A percentile compares a stretch with the other conserved stretches of the same genome.
Conservation (phyloP, 352 stramenopile species). For the Phytophthora litchii region DNA sequence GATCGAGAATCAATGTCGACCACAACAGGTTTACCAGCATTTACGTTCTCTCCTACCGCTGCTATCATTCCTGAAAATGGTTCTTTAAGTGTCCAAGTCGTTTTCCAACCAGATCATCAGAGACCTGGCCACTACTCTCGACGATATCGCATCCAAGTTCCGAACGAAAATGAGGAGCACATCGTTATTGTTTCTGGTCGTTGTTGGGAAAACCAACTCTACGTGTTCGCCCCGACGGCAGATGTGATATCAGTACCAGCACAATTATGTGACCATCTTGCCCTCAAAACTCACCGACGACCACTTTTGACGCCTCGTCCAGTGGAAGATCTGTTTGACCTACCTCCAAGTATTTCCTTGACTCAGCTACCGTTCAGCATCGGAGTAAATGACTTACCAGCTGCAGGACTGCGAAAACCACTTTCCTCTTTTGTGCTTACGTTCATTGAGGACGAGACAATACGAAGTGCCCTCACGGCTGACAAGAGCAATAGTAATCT, state of each 20-base stretch:
- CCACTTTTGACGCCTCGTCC: constrained; percentile 18
- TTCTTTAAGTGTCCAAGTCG: constrained; percentile 56
- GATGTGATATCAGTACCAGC: background rate
- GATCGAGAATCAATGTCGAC: constrained; percentile 3
- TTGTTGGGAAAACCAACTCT: constrained; percentile 84
- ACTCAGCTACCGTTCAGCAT: constrained; percentile 22
- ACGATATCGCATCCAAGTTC: constrained; percentile 67
- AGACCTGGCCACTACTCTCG: constrained; percentile 60
- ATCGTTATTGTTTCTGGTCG: constrained; percentile 55
- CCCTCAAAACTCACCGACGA: constrained; percentile 5
- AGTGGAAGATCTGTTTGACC: constrained; percentile 76
- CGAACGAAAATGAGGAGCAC: constrained; percentile 77
- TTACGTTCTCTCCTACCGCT: constrained; percentile 68
- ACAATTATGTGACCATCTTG: background rate
- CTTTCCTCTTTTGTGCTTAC: constrained; percentile 45
- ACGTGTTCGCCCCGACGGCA: constrained; percentile 51
- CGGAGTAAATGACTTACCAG: constrained; percentile 20
- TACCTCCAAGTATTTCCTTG: constrained; percentile 58
- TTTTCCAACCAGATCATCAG: constrained; percentile 70
- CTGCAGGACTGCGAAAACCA: constrained; percentile 52
- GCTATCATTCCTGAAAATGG: constrained; percentile 65
- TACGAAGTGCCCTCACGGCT: background rate
- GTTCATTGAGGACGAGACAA: constrained; percentile 38
- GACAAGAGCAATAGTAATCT: constrained; percentile 14
- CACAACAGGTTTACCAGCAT: constrained; percentile 47